Base-by-base conservation (phyloP, 495 filamentous ascomycete species). In the Annulohypoxylon nitens region DNA sequence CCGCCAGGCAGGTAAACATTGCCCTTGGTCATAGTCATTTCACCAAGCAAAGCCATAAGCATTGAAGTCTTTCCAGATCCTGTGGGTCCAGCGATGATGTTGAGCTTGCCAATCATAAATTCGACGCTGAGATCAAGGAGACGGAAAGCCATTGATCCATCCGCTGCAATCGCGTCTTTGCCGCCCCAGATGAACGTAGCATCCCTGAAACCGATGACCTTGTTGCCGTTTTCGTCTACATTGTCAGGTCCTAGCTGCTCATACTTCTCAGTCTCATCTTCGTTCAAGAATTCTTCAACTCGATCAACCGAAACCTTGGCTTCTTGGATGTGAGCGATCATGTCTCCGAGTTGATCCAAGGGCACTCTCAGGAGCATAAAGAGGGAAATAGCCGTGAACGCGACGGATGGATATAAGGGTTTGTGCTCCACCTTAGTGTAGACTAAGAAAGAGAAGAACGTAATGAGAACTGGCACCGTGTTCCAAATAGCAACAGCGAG, bases 261-360 rank as follows among this genome's bases (percentile, higher is more conserved):
- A 75, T 97, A 98, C 79, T 99, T 99, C 66, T 96, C 93, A 0
- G 96, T 98, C 81, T 99, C 97, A 25, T 97, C 93, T 78, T 99
- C 97, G 61, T 88, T 91, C 60, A 99, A 80, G 78, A 97, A 99
- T 70, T 97, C 92, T 76, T 99, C 96, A 18, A 99, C 93, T 81
- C 97, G 94, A 77, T 97, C 95, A 51, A 99, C 88, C 1, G 97
- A 98, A 34, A 99, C 97, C 83, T 97, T 96, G 9, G 94, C 93
- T 82, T 99, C 97, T 82, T 97, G 94, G 7, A 99, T 95, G 78
- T 97, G 97, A 39, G 97, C 97, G 77, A 99, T 89, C 97, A 99
- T 99, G 78, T 99, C 97, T 51, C 97, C 97, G 4, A 99, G 86
- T 77, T 98, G 97, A 81, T 99, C 97, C 59, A 99, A 82, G 8